These are phyloP conservation scores for Aspergillus texensis DNA, from an alignment of 2,329 filamentous ascomycete species.

Conservation along the genomic window DNA sequence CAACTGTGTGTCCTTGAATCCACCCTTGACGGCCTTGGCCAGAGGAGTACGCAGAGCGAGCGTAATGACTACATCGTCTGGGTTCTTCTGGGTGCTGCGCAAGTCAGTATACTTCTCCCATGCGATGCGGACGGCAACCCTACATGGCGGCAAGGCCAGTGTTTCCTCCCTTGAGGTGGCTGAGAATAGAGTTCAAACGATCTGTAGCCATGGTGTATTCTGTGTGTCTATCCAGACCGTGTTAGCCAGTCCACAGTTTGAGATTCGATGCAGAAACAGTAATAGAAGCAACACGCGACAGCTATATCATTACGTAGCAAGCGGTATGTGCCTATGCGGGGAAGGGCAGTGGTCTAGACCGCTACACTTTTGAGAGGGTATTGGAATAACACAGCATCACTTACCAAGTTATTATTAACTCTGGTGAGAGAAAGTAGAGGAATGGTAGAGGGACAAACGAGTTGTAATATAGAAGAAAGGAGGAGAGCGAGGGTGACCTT, in stretches of 20 bases:
- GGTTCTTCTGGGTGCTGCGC: slow-evolving; percentile 80
- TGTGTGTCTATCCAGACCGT: not conserved
- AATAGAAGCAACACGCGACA: not conserved
- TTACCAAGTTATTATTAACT: not conserved
- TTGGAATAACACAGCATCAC: not conserved
- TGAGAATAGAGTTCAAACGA: slow-evolving; percentile 83
- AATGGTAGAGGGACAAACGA: not conserved
- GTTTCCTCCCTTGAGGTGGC: slow-evolving; percentile 71
- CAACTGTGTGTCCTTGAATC: slow-evolving; percentile 89
- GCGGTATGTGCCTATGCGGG: not conserved
- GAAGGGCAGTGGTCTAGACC: not conserved
- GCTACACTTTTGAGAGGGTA: not conserved
- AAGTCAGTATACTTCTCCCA: slow-evolving; percentile 16
- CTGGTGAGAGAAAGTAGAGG: not conserved
- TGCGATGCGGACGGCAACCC: slow-evolving; percentile 46
- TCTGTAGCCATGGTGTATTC: slow-evolving; percentile 70
- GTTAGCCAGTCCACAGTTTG: not conserved
- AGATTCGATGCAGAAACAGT: not conserved
- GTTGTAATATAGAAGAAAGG: slow-evolving; percentile 5
- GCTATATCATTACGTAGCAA: not conserved
- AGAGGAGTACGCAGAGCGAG: slow-evolving; percentile 87
- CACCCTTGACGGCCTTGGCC: slow-evolving; percentile 85
- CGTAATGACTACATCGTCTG: slow-evolving; percentile 96
- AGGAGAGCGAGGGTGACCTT: not conserved
- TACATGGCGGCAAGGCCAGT: slow-evolving; percentile 77